These are phyloP conservation scores for Oehlia diaphana DNA, from an alignment of 192 early-diverging fungal genomes.

Conservation along the genomic window DNA sequence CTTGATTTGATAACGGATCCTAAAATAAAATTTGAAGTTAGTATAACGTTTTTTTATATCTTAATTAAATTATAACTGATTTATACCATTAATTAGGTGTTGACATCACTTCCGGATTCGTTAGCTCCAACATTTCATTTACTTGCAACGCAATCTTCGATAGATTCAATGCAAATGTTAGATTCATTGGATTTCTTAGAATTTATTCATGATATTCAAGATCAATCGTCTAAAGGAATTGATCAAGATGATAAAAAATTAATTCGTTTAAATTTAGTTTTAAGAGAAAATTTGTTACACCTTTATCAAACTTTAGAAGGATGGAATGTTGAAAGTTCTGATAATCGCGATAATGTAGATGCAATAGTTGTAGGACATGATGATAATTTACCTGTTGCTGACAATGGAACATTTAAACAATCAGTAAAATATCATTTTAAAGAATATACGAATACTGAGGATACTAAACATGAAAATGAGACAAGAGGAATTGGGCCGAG, in stretches of 20 bases:
- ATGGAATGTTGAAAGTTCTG: background rate
- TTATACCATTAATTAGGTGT: background rate
- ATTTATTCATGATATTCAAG: background rate
- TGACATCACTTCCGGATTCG: background rate
- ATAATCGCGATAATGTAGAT: background rate
- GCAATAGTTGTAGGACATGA: background rate
- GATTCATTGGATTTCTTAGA: slow-evolving; percentile 7
- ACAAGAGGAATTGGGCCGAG: background rate
- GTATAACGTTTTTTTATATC: background rate
- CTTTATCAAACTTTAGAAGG: slow-evolving; percentile 5
- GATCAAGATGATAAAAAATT: background rate
- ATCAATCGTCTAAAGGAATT: background rate
- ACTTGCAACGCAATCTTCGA: slow-evolving; percentile 8
- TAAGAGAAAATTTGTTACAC: background rate
- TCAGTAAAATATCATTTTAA: background rate
- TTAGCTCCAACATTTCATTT: slow-evolving; percentile 6
- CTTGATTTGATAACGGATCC: background rate
- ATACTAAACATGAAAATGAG: background rate
- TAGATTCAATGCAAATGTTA: background rate
- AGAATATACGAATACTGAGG: background rate
- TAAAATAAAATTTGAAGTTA: background rate
- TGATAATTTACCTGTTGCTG: background rate
- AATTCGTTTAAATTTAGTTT: background rate
- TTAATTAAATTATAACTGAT: background rate
- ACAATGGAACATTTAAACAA: background rate